A percentile compares a stretch with the other conserved stretches of the same genome.
These are phyloP conservation scores for Triticum urartu DNA, from an alignment of 176 grass and related monocot genomes.

Conservation along the genomic window DNA sequence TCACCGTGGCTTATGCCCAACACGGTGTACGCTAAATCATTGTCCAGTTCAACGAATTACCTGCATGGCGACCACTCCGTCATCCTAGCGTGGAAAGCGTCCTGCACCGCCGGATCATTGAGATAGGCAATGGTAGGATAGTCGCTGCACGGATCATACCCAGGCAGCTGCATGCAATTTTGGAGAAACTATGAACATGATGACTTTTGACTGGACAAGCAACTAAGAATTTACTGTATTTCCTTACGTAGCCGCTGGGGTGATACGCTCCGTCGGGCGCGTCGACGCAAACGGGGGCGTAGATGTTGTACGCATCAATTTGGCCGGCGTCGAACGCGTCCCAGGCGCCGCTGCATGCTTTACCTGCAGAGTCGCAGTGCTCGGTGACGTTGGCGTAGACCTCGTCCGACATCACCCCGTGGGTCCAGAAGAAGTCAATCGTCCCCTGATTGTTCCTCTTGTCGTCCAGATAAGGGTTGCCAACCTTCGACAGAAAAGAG, in stretches of 20 bases:
- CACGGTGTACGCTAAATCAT: no score
- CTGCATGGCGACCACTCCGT: slow-evolving; percentile 33
- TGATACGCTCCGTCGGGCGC: slow-evolving; percentile 8
- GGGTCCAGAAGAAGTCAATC: slow-evolving; percentile 36
- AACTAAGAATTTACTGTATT: neutral
- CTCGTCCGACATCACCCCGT: slow-evolving; percentile 43
- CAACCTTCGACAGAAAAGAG: slow-evolving; percentile 25
- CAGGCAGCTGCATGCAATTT: slow-evolving; percentile 24
- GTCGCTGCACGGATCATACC: slow-evolving; percentile 33
- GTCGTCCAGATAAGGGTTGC: slow-evolving; percentile 29
- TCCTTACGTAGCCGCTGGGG: slow-evolving; percentile 33
- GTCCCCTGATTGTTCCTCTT: neutral
- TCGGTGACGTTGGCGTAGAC: slow-evolving; percentile 22
- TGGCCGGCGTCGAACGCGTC: neutral
- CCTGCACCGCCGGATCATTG: slow-evolving; percentile 48
- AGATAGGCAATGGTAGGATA: slow-evolving; percentile 30
- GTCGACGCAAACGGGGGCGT: slow-evolving; percentile 37
- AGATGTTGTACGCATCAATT: slow-evolving; percentile 34
- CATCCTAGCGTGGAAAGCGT: slow-evolving; percentile 35
- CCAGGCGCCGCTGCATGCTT: neutral
- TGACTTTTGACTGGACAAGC: neutral
- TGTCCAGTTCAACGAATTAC: slow-evolving; percentile 8
- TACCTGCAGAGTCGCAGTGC: slow-evolving; percentile 7
- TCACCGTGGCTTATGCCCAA: no score
- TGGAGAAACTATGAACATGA: neutral